Evolutionary conservation across 83 land plant species (phyloP), one percentile per base, ranked within the genome.

Genomic region (Thuja plicata): DNA sequence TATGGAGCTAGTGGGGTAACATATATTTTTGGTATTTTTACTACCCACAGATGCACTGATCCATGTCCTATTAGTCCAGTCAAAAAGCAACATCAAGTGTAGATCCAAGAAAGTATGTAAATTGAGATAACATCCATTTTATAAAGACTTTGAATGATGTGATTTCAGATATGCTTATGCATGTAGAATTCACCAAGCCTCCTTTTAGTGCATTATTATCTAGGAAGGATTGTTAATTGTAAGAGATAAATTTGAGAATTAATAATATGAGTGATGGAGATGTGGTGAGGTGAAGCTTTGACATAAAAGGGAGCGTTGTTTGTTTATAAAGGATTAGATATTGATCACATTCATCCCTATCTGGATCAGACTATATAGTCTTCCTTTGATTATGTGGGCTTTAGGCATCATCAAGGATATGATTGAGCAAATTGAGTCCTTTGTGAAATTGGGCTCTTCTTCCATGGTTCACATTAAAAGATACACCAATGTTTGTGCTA

Each of bases 101-200:
- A 10, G 73, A 94, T 50, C 92, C 95, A 0, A 8, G n/a, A 32
- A 85, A 60, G 84, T 88, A 78, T n/a, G 89, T 94, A 16, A 88
- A 45, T 74, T 94, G 95, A n/a, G n/a, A n/a, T n/a, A n/a, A n/a
- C n/a, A n/a, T n/a, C n/a, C n/a, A n/a, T n/a, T n/a, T n/a, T n/a
- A 92, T 93, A 3, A 93, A 94, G 46, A 89, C 91, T 11, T 91
- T 91, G 90, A 70, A 93, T 62, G 79, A 70, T 57, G 83, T 66
- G 0, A 38, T 93, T 5, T 21, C 90, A 10, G 88, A 90, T 34
- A 50, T 93, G 87, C 89, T 93, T 85, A 41, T 91, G 55, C 30
- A 88, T 16, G 52, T 71, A 0, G 93, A 90, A 8, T 93, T 50
- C 84, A 78, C 88, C 43, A 15, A 57, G 12, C 94, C 94, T 62